Evolutionary conservation across 176 grass and related monocot species (phyloP), one percentile per base, ranked within the genome.

Genomic region (Otatea glauca): DNA sequence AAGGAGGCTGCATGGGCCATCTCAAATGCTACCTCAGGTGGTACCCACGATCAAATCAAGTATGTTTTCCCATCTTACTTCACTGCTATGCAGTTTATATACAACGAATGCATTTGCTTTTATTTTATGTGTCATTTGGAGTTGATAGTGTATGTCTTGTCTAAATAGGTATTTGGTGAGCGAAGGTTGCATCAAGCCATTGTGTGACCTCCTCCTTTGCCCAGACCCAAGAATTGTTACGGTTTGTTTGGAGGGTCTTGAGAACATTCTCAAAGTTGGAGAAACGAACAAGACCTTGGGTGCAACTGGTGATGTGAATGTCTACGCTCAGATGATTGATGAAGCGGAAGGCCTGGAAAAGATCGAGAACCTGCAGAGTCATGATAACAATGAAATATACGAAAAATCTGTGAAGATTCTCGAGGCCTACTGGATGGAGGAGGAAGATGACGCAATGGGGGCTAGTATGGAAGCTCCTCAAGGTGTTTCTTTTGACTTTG

Each of bases 1-100:
- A 99, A 99, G 67, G 97, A 99, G 81, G 97, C 97, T 84, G 93
- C 93, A 12, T 96, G 93, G 97, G 97, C 92, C 34, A 87, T 99
- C 79, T 99, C 97, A 56, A 99, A 99, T 92, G 93, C 96, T 70
- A 99, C 97, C 13, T 96, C 92, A 17, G 93, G 97, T 65, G 97
- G 93, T 48, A 82, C 86, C 27, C 97, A 78, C 2, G 97, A 99
- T n/a, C 97, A 99, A 66, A 99, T 99, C 58, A 96, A 96, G 93
- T 96, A 96, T 39, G 75, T 35, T 61, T 16, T 51, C 35, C 53
- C 2, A 51, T n/a, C 43, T 47, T 74, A 20, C 4, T 37, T 21
- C 14, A 8, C 61, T 45, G 5, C 13, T 70, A 56, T 84, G 74
- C 69, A 69, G 16, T 5, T 72, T 68, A 5, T n/a, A 27, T 51